A percentile compares a stretch with the other conserved stretches of the same genome.
These are phyloP conservation scores for Anisogramma anomala DNA, from an alignment of 2,329 filamentous ascomycete genomes.

Conservation along the genomic window DNA sequence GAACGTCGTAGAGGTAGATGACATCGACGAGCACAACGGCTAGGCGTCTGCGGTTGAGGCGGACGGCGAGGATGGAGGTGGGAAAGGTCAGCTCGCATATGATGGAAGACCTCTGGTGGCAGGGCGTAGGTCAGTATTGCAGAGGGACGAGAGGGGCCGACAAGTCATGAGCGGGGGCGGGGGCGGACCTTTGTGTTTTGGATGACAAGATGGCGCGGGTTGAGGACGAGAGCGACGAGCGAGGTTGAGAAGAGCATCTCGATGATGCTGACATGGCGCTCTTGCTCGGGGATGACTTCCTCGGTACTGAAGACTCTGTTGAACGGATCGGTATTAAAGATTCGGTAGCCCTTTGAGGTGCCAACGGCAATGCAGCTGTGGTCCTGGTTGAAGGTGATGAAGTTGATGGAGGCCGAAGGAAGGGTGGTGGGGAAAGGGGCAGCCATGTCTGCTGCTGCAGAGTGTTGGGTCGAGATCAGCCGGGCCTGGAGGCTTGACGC, in stretches of 20 bases:
- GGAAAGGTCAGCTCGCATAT: constrained; percentile 99
- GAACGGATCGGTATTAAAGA: constrained; percentile 95
- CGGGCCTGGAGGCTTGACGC: not conserved
- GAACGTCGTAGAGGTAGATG: constrained; percentile 97
- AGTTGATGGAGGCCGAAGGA: constrained; percentile 63
- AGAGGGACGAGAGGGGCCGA: constrained; percentile 4
- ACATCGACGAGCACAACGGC: constrained; percentile 91
- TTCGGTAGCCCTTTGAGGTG: constrained; percentile 90
- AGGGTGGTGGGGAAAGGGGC: constrained; percentile 17
- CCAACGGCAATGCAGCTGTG: constrained; percentile 94
- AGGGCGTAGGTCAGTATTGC: constrained; percentile 4
- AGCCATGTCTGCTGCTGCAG: constrained; percentile 51
- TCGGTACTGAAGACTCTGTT: constrained; percentile 89
- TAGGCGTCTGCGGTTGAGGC: constrained; percentile 85
- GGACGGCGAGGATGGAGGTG: constrained; percentile 87
- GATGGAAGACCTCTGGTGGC: constrained; percentile 51
- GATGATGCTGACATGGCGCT: constrained; percentile 67
- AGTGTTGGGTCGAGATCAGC: constrained; percentile 1
- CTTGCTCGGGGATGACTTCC: constrained; percentile 48
- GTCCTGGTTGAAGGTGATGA: constrained; percentile 98
- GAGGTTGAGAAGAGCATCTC: constrained; percentile 99
- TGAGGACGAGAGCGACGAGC: constrained; percentile 83
- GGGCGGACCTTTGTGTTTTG: constrained; percentile 81
- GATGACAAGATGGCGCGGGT: constrained; percentile 83
- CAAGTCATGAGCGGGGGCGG: not conserved